Evolutionary conservation across 441 rosid species (phyloP), one percentile per base, ranked within the genome.

Genomic region (Gossypium gossypioides): DNA sequence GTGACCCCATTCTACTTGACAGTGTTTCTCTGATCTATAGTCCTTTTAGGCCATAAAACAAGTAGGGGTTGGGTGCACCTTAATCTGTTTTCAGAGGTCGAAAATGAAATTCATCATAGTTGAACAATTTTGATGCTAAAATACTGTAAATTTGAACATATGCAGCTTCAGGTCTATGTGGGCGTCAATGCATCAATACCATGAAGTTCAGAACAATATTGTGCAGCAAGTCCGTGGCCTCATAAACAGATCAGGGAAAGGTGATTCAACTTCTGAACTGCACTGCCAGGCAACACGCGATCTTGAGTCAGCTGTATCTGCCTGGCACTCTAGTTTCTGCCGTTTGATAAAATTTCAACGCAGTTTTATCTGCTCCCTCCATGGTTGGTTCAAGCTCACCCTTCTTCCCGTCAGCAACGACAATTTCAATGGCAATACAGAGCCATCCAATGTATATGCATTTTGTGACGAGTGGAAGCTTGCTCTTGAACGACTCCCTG

Each of bases 1-100:
- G 82, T 34, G 81, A 76, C 87, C 82, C 76, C 59, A 25, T 7
- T 54, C 75, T 74, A 59, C 51, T 21, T 46, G 57, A 16, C 18
- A 24, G 24, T 69, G 73, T 58, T 74, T 57, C 60, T 42, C 66
- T 66, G 10, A 29, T 48, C 3, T 72, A 24, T 46, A 13, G 0
- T 4, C 57, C 52, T 57, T 29, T 1, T 56, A 24, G 16, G 65
- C 62, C 51, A 25, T 18, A 64, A 57, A 55, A 52, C 40, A 71
- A 54, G 72, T 68, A 13, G 64, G 77, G 70, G 44, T 59, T 58
- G 32, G 69, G 68, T 15, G 82, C 40, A 6, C 9, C 40, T 34
- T 34, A 34, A 34, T 55, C n/a, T 19, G 27, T 19, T 19, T 55
- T 34, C 40, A 1, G 8, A 34, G 40, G 40, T 34, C 9, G 9